Evolutionary conservation across 345 rosid species (phyloP).

Genomic region (Pistacia integerrima): DNA sequence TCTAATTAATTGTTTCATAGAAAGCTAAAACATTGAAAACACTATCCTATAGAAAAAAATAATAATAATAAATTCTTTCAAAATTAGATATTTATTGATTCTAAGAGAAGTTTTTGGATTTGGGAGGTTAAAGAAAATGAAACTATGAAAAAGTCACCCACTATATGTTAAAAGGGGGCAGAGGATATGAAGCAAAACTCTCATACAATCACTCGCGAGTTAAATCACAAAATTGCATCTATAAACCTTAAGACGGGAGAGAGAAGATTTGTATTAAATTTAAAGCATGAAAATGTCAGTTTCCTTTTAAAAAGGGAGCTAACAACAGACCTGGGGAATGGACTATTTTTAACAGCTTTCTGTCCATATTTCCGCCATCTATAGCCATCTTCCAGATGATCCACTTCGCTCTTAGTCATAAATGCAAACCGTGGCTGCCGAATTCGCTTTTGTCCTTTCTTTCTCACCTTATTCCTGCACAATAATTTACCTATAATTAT

Average conservation of each 20-base stretch:
- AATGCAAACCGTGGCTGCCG: slow-evolving; percentile 88
- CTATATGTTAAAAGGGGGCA: not conserved
- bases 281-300: not conserved
- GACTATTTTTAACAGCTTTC: slow-evolving; percentile 91
- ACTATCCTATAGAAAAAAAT: too few relatives aligned
- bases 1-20: not conserved
- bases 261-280: not conserved
- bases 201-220: not conserved
- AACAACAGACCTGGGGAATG: slow-evolving; percentile 72
- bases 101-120: not conserved
- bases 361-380: slow-evolving; percentile 92
- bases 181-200: not conserved
- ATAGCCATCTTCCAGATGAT: slow-evolving; percentile 97
- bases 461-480: slow-evolving; percentile 68
- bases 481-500: slow-evolving; percentile 37
- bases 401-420: slow-evolving; percentile 93
- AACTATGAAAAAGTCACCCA: not conserved
- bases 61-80: not conserved
- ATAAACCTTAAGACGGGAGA: not conserved
- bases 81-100: not conserved
- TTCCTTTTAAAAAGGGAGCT: not conserved
- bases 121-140: not conserved
- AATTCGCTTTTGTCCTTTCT: slow-evolving; percentile 82
- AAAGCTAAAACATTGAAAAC: too few relatives aligned
- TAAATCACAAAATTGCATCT: not conserved